Evolutionary conservation across 2,329 filamentous ascomycete species (phyloP), one percentile per base, ranked within the genome.

Genomic region (Xylaria hypoxylon): DNA sequence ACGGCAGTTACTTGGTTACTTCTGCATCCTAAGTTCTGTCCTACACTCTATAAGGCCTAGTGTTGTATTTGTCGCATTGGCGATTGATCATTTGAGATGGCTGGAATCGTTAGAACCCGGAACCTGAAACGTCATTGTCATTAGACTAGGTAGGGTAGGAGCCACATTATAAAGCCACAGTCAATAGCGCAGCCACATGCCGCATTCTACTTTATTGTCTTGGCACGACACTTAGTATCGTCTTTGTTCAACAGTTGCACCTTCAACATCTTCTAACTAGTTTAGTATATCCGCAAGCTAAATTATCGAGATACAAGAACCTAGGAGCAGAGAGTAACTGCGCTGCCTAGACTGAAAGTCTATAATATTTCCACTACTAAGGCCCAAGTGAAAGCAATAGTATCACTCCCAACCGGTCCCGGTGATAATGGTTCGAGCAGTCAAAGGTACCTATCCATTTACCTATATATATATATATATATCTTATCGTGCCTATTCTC

Each of bases 401-500:
- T n/a, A 5, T 2, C 33, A 19, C 33, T 17, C 3, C 31, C 10
- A 10, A 26, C 15, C 31, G 22, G 44, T 8, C 19, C 45, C 10
- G 17, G 28, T 22, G 28, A 71, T 53, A 24, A 76, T 76, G 74
- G 73, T 74, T 60, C 70, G 71, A 44, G 75, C 75, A 26, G 71
- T 75, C 55, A 76, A 75, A 72, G 75, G 75, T 74, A 66, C 26
- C n/a, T 56, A 17, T 11, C n/a, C n/a, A n/a, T n/a, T n/a, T n/a
- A n/a, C 22, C 28, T 28, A n/a, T 44, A 4, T 50, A 2, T 50
- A 50, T 35, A 19, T 40, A 51, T 45, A 26, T 10, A 17, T 22
- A 31, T 33, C 59, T 47, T 40, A 24, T 57, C 17, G 2, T 31
- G 31, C 33, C 52, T 47, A 22, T 26, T 17, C 22, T 15, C 17